A percentile compares a stretch with the other conserved stretches of the same genome.
Evolutionary conservation across 495 filamentous ascomycete genomes (phyloP).

Genomic region (Monascus purpureus): DNA sequence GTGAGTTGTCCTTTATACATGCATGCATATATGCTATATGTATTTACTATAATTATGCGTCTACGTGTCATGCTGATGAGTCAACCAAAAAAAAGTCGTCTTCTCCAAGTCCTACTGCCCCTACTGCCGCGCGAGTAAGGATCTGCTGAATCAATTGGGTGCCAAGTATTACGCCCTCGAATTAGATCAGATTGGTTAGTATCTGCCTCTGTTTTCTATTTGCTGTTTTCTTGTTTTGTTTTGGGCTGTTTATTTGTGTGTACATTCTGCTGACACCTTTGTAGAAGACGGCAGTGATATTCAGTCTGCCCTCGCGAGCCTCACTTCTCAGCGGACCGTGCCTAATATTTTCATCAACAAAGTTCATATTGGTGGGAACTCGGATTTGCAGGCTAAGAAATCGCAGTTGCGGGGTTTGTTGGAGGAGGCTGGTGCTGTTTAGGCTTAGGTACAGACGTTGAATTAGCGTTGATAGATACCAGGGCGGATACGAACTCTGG

Average conservation of each 20-base stretch:
- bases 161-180: slow-evolving; percentile 68
- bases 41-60: too few relatives aligned
- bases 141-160: slow-evolving; percentile 47
- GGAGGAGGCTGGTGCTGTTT: slow-evolving; percentile 52
- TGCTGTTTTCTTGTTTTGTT: slow-evolving; percentile 1
- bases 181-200: slow-evolving; percentile 70
- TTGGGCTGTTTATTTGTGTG: background rate
- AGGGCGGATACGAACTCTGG: background rate
- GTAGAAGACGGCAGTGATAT: slow-evolving; percentile 67
- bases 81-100: slow-evolving; percentile 43
- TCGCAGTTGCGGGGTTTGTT: slow-evolving; percentile 41
- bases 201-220: slow-evolving; percentile 1
- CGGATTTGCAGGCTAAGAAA: slow-evolving; percentile 66
- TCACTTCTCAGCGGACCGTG: slow-evolving; percentile 73
- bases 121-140: slow-evolving; percentile 77
- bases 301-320: slow-evolving; percentile 68
- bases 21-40: background rate
- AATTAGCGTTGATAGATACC: background rate
- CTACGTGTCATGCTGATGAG: too few relatives aligned
- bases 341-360: slow-evolving; percentile 89
- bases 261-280: background rate
- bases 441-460: slow-evolving; percentile 2
- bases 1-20: slow-evolving; percentile 32
- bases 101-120: slow-evolving; percentile 97
- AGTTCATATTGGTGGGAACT: slow-evolving; percentile 93